Evolutionary conservation across 2,329 filamentous ascomycete species (phyloP).

Genomic region (Fusarium sp.): DNA sequence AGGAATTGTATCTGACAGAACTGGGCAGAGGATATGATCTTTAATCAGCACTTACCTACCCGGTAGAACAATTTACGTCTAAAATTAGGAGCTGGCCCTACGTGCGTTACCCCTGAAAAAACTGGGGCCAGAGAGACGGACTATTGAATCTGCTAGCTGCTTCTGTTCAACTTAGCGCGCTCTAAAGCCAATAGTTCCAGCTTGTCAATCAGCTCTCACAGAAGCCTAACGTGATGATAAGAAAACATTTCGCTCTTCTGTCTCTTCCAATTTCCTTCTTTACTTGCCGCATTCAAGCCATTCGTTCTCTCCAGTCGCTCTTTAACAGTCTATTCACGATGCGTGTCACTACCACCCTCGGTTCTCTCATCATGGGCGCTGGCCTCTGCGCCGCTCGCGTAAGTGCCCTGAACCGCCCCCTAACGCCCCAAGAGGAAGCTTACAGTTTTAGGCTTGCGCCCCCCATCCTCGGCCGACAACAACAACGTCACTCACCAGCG

Average conservation of each 20-base stretch:
- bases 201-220: neutral
- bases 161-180: neutral
- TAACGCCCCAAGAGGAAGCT: neutral
- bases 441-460: neutral
- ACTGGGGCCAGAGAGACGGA: neutral
- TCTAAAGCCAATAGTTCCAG: neutral
- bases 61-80: neutral
- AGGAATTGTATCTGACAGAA: neutral
- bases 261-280: neutral
- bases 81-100: neutral
- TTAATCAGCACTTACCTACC: neutral
- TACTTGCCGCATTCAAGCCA: neutral
- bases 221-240: neutral
- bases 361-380: neutral
- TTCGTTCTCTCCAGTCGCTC: neutral
- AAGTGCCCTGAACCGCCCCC: neutral
- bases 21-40: too few relatives aligned
- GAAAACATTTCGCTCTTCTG: neutral
- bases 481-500: neutral
- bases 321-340: neutral
- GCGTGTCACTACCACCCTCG: neutral
- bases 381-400: conserved; percentile 2
- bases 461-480: neutral
- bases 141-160: neutral
- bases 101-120: neutral